Base-by-base conservation (phyloP, 2,329 filamentous ascomycete species). In the Phialophora macrospora region DNA sequence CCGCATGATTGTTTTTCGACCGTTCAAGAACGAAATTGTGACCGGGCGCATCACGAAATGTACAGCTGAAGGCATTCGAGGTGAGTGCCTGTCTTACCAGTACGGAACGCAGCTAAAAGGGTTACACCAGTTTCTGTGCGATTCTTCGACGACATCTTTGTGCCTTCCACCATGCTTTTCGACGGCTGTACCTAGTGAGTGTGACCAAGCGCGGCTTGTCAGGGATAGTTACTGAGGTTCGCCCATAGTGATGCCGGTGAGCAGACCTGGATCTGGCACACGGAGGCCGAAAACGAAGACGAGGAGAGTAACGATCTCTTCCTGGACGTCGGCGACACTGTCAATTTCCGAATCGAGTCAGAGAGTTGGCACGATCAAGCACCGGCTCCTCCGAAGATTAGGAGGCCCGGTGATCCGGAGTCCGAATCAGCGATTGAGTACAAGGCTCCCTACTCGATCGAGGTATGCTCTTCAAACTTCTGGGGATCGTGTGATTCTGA, bases 11-110 rank as follows among this genome's bases (percentile, higher is more conserved):
- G 93, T 99, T 32, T 99, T 98, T 77, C 88, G 95, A 26, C 95
- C 95, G 0, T 98, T 97, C 82, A 96, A 96, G 75, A 92, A 92
- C 55, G 95, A 99, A 77, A 92, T 97, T 66, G 85, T 99, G 73
- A 83, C 91, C 52, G 95, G 91, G 17, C 89, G 88, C 70, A 97
- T 99, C 77, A 89, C 89, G 69, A 88, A 87, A 70, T 88, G 89
- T 41, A 89, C 85, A 0, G 83, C 88, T 7, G 81, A 88, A 1
- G 93, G 91, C 44, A 92, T 96, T 73, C 87, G 88, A 73, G 83
- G 88, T 89, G 78, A 65, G 83, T 70, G n/a, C 12, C 6, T 12
- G 28, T 34, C 7, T 26, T 22, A n/a, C 14, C 30, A 34, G 12
- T 12, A 11, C 11, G 28, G 28, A 8, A 34, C n/a, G 30, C 30